Percentiles rank a stretch among this genome's conserved stretches.
phyloP scores from a whole-genome alignment of 2,329 filamentous ascomycete species.

The Colletotrichum eremochloae region DNA sequence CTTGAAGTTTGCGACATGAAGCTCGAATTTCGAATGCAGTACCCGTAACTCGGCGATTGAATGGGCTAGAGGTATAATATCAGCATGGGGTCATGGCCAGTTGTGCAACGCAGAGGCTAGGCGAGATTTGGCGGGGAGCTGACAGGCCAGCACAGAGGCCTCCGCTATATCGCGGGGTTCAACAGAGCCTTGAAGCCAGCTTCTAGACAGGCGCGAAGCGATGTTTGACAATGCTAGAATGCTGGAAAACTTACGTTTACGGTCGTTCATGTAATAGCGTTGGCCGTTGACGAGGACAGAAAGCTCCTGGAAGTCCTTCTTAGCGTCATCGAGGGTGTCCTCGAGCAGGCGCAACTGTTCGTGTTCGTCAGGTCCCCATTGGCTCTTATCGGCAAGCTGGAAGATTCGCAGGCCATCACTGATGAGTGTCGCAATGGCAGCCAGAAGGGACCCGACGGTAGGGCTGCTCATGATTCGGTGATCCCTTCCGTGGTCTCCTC shows the following conservation, averaged over 20 bases:
- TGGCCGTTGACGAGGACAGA: constrained; percentile 67
- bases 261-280: constrained; percentile 70
- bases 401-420: constrained; percentile 67
- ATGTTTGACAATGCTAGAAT: not conserved
- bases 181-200: constrained; percentile 23
- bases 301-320: constrained; percentile 71
- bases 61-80: constrained; percentile 56
- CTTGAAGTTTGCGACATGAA: constrained; percentile 64
- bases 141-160: constrained; percentile 12
- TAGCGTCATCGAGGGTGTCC: constrained; percentile 69
- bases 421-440: constrained; percentile 67
- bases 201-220: constrained; percentile 15
- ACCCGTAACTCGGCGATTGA: constrained; percentile 64
- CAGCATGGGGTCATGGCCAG: constrained; percentile 33
- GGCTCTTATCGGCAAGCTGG: constrained; percentile 68
- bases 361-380: constrained; percentile 71
- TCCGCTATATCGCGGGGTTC: constrained; percentile 25
- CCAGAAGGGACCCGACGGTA: constrained; percentile 70
- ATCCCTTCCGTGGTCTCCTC: constrained; percentile 35
- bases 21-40: constrained; percentile 60
- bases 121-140: constrained; percentile 21
- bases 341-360: constrained; percentile 70
- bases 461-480: constrained; percentile 57
- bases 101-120: constrained; percentile 22
- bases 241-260: constrained; percentile 59